Evolutionary conservation across 176 grass and related monocot species (phyloP).

Genomic region (Avena eriantha): DNA sequence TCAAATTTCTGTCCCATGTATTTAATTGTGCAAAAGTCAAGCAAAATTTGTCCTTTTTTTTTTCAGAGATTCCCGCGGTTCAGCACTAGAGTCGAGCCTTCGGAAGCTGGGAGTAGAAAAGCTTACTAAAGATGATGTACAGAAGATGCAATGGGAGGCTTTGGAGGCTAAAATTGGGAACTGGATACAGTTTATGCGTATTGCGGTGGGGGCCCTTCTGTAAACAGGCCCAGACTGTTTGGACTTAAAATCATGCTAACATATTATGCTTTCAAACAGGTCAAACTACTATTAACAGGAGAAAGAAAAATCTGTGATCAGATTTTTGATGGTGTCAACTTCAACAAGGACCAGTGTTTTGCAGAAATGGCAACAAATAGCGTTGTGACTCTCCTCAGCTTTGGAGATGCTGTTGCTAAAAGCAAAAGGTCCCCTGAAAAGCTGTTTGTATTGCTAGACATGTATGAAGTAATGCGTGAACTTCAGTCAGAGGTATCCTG

Average conservation of each 20-base stretch:
- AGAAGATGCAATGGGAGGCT: constrained; percentile 95
- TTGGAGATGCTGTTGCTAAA: constrained; percentile 95
- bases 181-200: constrained; percentile 96
- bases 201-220: constrained; percentile 63
- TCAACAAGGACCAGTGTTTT: constrained; percentile 84
- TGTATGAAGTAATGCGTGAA: constrained; percentile 97
- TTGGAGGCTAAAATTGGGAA: constrained; percentile 96
- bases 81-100: constrained; percentile 78
- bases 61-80: constrained; percentile 71
- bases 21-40: constrained; percentile 28
- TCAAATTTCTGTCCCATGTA: constrained; percentile 3
- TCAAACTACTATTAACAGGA: constrained; percentile 80
- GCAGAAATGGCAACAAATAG: constrained; percentile 79
- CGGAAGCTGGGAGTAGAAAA: constrained; percentile 83
- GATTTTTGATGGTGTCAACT: constrained; percentile 76
- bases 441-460: constrained; percentile 87
- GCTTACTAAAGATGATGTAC: constrained; percentile 93
- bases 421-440: constrained; percentile 98
- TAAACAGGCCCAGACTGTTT: neutral
- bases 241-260: constrained; percentile 30
- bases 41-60: neutral
- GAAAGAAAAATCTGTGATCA: constrained; percentile 92
- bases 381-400: constrained; percentile 80
- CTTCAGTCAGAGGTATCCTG: constrained; percentile 79
- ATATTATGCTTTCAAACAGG: constrained; percentile 57